Evolutionary conservation across 768 basidiomycete species (phyloP).

Genomic region (Termitomyces sp.): DNA sequence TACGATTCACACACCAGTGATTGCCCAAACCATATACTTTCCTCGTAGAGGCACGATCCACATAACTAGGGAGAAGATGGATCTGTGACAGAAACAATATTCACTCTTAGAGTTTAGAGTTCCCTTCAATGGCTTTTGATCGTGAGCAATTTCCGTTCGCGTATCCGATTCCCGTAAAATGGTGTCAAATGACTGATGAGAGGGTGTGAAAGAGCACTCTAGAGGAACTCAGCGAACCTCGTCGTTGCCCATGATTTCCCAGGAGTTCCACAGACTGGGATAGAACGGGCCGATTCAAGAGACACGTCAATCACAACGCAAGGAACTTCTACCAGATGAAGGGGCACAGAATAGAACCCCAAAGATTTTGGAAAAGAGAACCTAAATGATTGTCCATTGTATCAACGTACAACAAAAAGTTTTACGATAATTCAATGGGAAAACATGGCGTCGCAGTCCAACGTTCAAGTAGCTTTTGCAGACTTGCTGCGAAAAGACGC

Average conservation of each 20-base stretch:
- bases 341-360: neutral
- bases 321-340: too few species aligned
- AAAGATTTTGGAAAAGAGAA: neutral
- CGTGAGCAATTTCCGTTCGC: neutral
- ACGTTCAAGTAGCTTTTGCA: slow-evolving; percentile 11
- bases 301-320: neutral
- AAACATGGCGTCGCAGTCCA: slow-evolving; percentile 15
- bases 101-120: neutral
- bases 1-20: slow-evolving; percentile 23
- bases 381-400: neutral
- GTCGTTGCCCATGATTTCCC: neutral
- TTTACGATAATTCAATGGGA: slow-evolving; percentile 6
- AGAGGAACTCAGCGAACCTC: neutral
- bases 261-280: neutral
- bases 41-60: slow-evolving; percentile 30
- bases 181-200: neutral
- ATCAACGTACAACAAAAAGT: neutral
- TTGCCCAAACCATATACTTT: slow-evolving; percentile 32
- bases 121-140: neutral
- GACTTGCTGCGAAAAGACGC: slow-evolving; percentile 13
- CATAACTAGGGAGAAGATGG: slow-evolving; percentile 15
- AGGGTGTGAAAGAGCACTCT: neutral
- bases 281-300: neutral
- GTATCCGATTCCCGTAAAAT: neutral
- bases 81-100: neutral